Evolutionary conservation across 2,329 filamentous ascomycete genomes (phyloP).

Genomic region (Ophiostoma sp.): DNA sequence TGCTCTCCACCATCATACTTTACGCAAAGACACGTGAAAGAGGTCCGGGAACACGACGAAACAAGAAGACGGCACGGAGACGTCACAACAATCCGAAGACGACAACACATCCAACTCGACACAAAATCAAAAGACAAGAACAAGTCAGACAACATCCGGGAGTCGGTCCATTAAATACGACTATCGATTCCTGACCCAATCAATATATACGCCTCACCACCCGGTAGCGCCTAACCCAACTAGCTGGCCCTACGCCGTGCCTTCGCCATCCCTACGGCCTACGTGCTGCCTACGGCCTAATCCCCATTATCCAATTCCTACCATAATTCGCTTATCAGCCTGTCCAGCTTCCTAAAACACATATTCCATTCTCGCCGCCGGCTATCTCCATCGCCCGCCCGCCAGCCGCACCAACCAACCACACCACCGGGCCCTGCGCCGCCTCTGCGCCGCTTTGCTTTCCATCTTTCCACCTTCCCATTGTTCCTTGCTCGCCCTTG

Average conservation of each 20-base stretch:
- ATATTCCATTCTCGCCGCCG: conserved; percentile 10
- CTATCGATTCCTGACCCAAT: not conserved
- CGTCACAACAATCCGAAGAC: not conserved
- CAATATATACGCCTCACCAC: not conserved
- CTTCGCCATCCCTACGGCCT: not conserved
- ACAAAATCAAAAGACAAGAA: not conserved
- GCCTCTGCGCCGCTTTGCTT: not conserved
- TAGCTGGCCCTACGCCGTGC: conserved; percentile 5
- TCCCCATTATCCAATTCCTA: not conserved
- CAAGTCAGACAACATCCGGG: not conserved
- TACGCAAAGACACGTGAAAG: not conserved
- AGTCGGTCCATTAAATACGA: not conserved
- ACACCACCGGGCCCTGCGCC: conserved; percentile 11
- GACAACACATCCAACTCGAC: not conserved
- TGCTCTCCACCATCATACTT: too few species aligned
- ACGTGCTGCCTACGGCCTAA: not conserved
- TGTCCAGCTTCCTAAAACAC: not conserved
- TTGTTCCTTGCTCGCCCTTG: not conserved
- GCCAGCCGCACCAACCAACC: conserved; percentile 8
- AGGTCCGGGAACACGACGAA: not conserved
- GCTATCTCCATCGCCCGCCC: conserved; percentile 12
- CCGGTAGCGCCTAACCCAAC: not conserved
- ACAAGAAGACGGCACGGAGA: not conserved
- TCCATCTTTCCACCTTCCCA: too few species aligned
- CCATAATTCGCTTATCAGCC: not conserved